Percentiles rank a stretch among this genome's conserved stretches.
phyloP scores from a whole-genome alignment of 768 basidiomycete species.

The Lentinula guzmanii region DNA sequence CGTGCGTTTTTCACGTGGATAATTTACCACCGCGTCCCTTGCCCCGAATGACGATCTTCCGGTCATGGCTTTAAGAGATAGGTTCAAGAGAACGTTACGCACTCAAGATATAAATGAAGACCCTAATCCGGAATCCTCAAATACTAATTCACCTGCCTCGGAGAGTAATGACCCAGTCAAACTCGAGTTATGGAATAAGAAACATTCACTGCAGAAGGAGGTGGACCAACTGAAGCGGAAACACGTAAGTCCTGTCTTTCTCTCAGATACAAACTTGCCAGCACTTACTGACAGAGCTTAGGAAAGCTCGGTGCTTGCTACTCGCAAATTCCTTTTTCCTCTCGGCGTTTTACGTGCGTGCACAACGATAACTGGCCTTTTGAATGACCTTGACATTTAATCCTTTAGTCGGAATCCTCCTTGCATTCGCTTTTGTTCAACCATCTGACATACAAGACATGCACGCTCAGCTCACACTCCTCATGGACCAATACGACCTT shows the following conservation, averaged over 20 bases:
- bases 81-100: neutral
- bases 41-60: neutral
- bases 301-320: slow-evolving; percentile 2
- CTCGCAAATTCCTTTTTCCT: slow-evolving; percentile 61
- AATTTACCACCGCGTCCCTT: neutral
- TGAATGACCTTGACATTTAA: slow-evolving; percentile 4
- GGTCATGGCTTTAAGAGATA: neutral
- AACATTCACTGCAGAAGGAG: slow-evolving; percentile 1
- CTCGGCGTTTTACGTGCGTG: slow-evolving; percentile 59
- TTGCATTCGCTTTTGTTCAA: slow-evolving; percentile 63
- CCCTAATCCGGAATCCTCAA: neutral
- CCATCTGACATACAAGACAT: slow-evolving; percentile 63
- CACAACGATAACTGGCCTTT: slow-evolving; percentile 1
- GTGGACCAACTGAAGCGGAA: slow-evolving; percentile 4
- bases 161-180: neutral
- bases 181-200: neutral
- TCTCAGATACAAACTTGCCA: neutral
- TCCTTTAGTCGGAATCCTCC: slow-evolving; percentile 51
- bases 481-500: slow-evolving; percentile 69
- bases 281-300: neutral
- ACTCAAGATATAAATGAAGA: neutral
- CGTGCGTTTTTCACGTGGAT: neutral
- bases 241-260: neutral
- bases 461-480: slow-evolving; percentile 57
- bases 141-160: neutral